Evolutionary conservation across 192 early-diverging fungal genomes (phyloP), one percentile per base, ranked within the genome.

Genomic region (Backusella australiensis): DNA sequence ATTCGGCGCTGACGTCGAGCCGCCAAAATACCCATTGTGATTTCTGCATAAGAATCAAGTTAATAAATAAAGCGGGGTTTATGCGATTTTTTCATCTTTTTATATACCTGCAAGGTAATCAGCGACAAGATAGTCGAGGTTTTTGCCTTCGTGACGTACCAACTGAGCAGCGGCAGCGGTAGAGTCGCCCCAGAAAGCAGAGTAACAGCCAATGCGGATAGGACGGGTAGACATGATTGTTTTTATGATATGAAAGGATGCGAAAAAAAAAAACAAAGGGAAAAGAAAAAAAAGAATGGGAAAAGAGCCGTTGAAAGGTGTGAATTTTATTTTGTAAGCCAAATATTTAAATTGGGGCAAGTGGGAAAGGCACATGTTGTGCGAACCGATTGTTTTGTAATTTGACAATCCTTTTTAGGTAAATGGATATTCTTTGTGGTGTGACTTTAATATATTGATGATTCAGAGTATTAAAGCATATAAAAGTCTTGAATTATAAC

Each of bases 1-100:
- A 44, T 38, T 70, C 67, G 65, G 19, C 71, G 79, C 53, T 82
- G 79, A 68, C 87, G 83, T 52, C 87, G 84, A 42, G 86, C 81
- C 15, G 90, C 90, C 21, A 92, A 82, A 21, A 92, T 83, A 53
- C 90, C 90, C 89, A 92, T 91, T 1, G 90, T 92, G 12, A 92
- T 86, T 82, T 92, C 90, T 89, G 81, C n/a, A 71, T 29, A 59
- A 12, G 53, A 32, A 32, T 1, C 32, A 32, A 32, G 32, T 32
- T 49, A 67, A 34, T 63, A 38, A 73, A 1, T 23, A 71, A 29
- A 12, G 56, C 3, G 56, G 56, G 26, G 23, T 63, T 63, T 14
- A 29, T 63, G 56, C 23, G 26, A 63, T 63, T 63, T 14, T 15
- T 23, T 21, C 2, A 49, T 35, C 26, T 72, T 21, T 6, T 56